A percentile compares a stretch with the other conserved stretches of the same genome.
phyloP scores from a whole-genome alignment of 2,329 filamentous ascomycete genomes.

The Arachnomyces sp. region DNA sequence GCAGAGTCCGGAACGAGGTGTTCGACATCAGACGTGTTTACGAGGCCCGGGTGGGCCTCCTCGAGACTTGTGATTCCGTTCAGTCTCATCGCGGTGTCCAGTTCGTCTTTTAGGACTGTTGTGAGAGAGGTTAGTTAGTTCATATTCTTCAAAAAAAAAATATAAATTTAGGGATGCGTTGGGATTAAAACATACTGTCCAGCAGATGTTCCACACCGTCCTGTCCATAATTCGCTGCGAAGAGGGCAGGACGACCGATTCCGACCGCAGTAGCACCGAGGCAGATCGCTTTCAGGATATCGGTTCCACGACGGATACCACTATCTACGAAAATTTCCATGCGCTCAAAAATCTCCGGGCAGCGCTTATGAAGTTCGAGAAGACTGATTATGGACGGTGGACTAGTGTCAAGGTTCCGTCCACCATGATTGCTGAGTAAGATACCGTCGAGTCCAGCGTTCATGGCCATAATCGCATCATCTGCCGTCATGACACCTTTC shows the following conservation, averaged over 20 bases:
- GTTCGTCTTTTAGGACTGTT: conserved; percentile 39
- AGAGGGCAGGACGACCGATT: conserved; percentile 47
- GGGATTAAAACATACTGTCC: conserved; percentile 40
- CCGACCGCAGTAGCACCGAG: conserved; percentile 49
- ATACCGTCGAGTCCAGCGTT: conserved; percentile 47
- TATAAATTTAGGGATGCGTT: background rate
- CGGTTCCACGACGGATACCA: conserved; percentile 47
- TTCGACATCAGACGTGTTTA: conserved; percentile 45
- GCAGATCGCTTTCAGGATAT: conserved; percentile 49
- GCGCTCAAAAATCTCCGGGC: conserved; percentile 42
- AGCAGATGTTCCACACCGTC: conserved; percentile 49
- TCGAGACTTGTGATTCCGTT: conserved; percentile 39
- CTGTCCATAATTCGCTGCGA: conserved; percentile 48
- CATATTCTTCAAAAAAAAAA: background rate
- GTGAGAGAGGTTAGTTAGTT: background rate
- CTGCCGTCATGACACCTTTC: conserved; percentile 51
- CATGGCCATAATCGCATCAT: conserved; percentile 47
- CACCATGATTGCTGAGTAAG: conserved; percentile 52
- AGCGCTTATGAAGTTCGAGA: conserved; percentile 45
- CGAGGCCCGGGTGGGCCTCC: conserved; percentile 36
- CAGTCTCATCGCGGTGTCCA: conserved; percentile 43
- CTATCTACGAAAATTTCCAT: conserved; percentile 50
- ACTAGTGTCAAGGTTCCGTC: conserved; percentile 47
- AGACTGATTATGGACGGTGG: conserved; percentile 45
- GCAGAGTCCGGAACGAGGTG: conserved; percentile 38